phyloP scores from a whole-genome alignment of 345 rosid species.

The Tarenaya hassleriana region DNA sequence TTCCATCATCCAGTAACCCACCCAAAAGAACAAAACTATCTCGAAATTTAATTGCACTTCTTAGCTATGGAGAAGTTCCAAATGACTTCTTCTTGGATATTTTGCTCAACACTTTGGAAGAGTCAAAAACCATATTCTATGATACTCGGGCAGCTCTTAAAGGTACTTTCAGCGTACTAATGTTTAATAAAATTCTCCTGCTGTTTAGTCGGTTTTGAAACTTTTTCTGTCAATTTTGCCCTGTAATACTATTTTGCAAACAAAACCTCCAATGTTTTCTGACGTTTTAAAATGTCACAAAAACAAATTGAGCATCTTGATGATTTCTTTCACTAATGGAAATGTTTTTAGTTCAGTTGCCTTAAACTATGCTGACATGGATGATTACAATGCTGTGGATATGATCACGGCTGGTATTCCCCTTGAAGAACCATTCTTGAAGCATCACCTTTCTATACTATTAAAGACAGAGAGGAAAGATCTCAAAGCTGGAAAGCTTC shows the following conservation, averaged over 20 bases:
- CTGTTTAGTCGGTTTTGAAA: conserved; percentile 6
- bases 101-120: conserved; percentile 44
- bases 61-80: conserved; percentile 76
- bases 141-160: conserved; percentile 43
- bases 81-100: conserved; percentile 45
- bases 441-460: conserved; percentile 31
- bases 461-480: conserved; percentile 40
- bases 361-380: conserved; percentile 42
- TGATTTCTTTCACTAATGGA: conserved; percentile 3
- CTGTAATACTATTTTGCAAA: background rate
- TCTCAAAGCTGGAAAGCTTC: conserved; percentile 57
- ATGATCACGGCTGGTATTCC: conserved; percentile 74
- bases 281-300: background rate
- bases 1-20: conserved; percentile 39
- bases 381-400: conserved; percentile 31
- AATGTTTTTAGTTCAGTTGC: conserved; percentile 38
- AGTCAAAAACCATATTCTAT: conserved; percentile 33
- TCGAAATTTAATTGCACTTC: conserved; percentile 50
- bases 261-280: too few species aligned
- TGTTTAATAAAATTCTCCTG: background rate
- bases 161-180: conserved; percentile 44
- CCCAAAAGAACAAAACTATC: conserved; percentile 50
- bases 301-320: background rate
- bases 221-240: background rate
- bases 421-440: conserved; percentile 58